Conservation (phyloP, 345 rosid species). For the Acer saccharum region DNA sequence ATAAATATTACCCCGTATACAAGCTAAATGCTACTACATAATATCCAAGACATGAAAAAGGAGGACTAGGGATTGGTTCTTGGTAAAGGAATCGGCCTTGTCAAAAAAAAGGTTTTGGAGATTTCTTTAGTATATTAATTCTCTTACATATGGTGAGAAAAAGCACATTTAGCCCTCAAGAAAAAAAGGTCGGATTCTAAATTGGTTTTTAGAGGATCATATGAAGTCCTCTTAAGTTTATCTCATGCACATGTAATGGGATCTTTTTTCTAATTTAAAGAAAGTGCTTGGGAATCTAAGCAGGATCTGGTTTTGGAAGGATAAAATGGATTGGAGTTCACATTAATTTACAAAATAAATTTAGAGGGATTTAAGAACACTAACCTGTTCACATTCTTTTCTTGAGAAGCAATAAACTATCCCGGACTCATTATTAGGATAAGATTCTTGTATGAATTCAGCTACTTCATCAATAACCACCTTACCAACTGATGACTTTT, state of each 20-base stretch:
- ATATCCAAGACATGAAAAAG: neutral
- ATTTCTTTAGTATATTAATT: neutral
- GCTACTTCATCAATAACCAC: slow-evolving; percentile 86
- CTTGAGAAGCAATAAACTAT: slow-evolving; percentile 95
- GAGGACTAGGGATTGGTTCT: neutral
- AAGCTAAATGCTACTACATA: neutral
- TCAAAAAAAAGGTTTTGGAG: neutral
- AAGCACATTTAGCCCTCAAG: neutral
- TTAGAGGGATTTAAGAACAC: slow-evolving; percentile 6
- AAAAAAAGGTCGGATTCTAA: neutral
- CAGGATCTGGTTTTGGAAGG: neutral
- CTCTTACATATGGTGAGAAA: neutral
- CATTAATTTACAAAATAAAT: neutral
- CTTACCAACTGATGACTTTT: slow-evolving; percentile 82
- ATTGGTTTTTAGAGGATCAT: neutral
- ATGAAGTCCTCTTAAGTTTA: neutral
- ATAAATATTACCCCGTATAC: neutral
- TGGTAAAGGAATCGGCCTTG: neutral
- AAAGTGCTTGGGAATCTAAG: neutral
- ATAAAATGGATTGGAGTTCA: neutral
- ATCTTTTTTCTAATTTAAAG: neutral
- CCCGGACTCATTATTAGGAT: slow-evolving; percentile 88
- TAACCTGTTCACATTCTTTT: slow-evolving; percentile 96
- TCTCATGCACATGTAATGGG: neutral
- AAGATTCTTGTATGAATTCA: slow-evolving; percentile 71